These are phyloP conservation scores for Hypoxylon trugodes DNA, from an alignment of 495 filamentous ascomycete species.

Conservation along the genomic window DNA sequence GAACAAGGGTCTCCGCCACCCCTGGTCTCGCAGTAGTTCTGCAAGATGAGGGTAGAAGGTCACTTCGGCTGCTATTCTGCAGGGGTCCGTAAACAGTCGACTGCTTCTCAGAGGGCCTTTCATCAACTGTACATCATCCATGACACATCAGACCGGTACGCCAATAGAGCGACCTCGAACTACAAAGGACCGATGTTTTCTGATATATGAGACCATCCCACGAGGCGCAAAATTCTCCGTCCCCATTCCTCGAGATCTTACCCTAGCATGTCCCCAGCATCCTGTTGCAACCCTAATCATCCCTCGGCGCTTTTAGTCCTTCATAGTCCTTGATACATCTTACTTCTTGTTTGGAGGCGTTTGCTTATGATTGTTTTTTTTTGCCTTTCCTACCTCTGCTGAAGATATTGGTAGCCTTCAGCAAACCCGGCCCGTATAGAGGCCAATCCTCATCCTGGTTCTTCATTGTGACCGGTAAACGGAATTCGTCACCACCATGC, in stretches of 20 bases:
- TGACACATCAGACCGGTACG: constrained; percentile 5
- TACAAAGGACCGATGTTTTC: constrained; percentile 18
- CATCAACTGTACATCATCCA: constrained; percentile 21
- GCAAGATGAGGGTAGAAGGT: constrained; percentile 22
- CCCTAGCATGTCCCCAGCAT: background rate
- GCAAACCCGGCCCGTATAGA: background rate
- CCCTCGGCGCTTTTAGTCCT: background rate
- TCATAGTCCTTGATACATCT: background rate
- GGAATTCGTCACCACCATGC: constrained; percentile 25
- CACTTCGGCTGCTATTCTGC: constrained; percentile 11
- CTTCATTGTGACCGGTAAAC: constrained; percentile 3
- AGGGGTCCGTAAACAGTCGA: constrained; percentile 15
- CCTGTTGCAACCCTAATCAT: constrained; percentile 7
- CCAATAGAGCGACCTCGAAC: background rate
- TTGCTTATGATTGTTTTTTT: constrained; percentile 11
- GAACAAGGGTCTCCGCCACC: constrained; percentile 22
- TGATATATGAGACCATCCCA: constrained; percentile 30
- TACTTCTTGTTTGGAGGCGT: background rate
- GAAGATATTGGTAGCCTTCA: background rate
- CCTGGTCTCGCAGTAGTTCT: constrained; percentile 27
- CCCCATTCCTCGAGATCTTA: background rate
- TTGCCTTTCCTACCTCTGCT: background rate
- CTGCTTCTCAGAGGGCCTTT: constrained; percentile 8
- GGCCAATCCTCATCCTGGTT: constrained; percentile 14
- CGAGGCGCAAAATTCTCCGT: constrained; percentile 1